Conservation (phyloP, 2,329 filamentous ascomycete genomes). For the Ceratocystis eucalypticola region DNA sequence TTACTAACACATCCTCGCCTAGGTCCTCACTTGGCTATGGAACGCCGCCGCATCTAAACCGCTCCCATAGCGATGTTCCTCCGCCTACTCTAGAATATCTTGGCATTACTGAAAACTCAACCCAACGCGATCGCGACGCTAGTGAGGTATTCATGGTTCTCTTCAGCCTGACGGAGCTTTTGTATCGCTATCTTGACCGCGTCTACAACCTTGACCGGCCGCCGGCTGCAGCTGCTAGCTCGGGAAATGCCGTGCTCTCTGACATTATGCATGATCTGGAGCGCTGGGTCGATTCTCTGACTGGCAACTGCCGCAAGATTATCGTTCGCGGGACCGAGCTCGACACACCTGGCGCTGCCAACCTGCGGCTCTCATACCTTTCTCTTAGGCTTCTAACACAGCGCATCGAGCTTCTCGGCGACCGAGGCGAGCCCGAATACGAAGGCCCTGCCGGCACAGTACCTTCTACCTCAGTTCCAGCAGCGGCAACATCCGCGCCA, state of each 20-base stretch:
- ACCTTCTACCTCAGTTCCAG: too few relatives aligned
- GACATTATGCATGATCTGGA: conserved; percentile 26
- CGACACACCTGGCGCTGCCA: conserved; percentile 33
- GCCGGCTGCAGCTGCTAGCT: conserved; percentile 20
- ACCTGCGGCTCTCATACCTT: conserved; percentile 39
- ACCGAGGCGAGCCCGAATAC: background rate
- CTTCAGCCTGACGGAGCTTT: conserved; percentile 32
- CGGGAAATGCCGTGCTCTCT: background rate
- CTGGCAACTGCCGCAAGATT: conserved; percentile 28
- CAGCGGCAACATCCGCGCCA: too few relatives aligned
- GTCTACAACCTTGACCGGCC: conserved; percentile 23
- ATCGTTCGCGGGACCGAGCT: conserved; percentile 32
- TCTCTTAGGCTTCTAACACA: conserved; percentile 35
- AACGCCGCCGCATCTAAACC: conserved; percentile 36
- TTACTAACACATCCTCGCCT: background rate
- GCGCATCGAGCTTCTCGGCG: conserved; percentile 31
- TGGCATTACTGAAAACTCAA: conserved; percentile 21
- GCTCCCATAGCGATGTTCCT: conserved; percentile 36
- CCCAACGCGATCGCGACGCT: conserved; percentile 23
- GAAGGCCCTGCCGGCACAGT: too few relatives aligned
- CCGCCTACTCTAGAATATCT: conserved; percentile 29
- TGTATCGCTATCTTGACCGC: conserved; percentile 25
- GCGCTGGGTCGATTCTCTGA: conserved; percentile 34
- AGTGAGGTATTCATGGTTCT: conserved; percentile 33
- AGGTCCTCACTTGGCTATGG: conserved; percentile 41